Percentiles rank a stretch among this genome's conserved stretches.
Conservation (phyloP, 306 rosid genomes). For the Rosa persica region DNA sequence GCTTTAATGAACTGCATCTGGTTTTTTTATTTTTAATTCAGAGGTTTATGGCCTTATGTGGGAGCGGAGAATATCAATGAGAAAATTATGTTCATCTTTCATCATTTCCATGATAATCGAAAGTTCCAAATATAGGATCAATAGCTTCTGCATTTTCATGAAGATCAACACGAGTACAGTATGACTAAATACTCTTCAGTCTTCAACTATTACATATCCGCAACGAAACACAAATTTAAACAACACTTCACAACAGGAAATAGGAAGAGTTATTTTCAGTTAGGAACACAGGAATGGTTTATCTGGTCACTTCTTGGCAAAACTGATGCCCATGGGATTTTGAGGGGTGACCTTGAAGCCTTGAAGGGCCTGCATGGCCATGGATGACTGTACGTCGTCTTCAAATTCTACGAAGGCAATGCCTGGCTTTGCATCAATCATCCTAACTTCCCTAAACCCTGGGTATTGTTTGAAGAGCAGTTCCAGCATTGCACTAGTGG, state of each 20-base stretch:
- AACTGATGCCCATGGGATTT: constrained; percentile 76
- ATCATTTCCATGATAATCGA: background rate
- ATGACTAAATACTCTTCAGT: constrained; percentile 9
- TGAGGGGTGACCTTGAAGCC: constrained; percentile 96
- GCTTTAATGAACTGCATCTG: no score
- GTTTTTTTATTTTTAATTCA: no score
- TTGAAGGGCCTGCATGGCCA: constrained; percentile 95
- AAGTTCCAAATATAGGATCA: background rate
- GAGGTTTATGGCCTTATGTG: background rate
- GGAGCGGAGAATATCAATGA: background rate
- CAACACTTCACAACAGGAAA: constrained; percentile 19
- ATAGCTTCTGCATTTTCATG: constrained; percentile 20
- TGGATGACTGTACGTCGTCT: constrained; percentile 86
- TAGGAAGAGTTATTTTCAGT: background rate
- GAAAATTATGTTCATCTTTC: background rate
- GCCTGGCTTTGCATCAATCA: constrained; percentile 98
- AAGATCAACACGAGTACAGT: constrained; percentile 33
- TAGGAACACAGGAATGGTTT: background rate
- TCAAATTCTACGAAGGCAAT: constrained; percentile 94
- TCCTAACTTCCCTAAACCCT: constrained; percentile 94
- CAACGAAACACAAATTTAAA: constrained; percentile 10
- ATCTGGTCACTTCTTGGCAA: constrained; percentile 82
- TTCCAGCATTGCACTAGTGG: constrained; percentile 88
- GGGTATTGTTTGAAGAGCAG: constrained; percentile 92
- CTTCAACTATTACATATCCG: constrained; percentile 23